Evolutionary conservation across 1,284 basidiomycete species (phyloP), one percentile per base, ranked within the genome.

Genomic region (Meripilus lineatus): DNA sequence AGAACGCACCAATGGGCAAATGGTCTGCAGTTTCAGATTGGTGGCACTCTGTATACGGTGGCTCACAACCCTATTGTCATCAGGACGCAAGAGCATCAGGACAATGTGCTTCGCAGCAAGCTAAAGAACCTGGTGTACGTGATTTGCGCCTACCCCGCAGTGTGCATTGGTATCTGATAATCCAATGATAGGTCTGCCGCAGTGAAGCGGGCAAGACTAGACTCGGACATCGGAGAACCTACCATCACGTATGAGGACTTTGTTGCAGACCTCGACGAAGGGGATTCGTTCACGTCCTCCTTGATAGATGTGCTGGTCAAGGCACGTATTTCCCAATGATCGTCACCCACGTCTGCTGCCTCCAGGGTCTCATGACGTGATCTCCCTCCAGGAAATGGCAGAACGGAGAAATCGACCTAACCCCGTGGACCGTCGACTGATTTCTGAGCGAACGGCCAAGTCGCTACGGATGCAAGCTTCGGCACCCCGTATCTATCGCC

Each of bases 281-380:
- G 83, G 17, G 85, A 88, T 58, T 77, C 81, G 1, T 87, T 88
- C 61, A 85, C 84, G 1, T 73, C 81, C 3, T 77, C 80, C 1
- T 56, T 87, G 33, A 63, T 86, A 44, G 84, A 87, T 48, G 72
- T 84, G 28, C 68, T 88, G 35, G 84, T 88, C 55, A 84, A 80
- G 67, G 84, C 85, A 54, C 58, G 77, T 50, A 4, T 20, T 32
- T 20, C 15, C 28, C 35, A 21, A 17, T 32, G 21, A 23, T 28
- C 13, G 32, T 22, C 48, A 3, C 45, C 22, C 22, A 23, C n/a
- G 13, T 30, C 14, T n/a, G n/a, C 28, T 30, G n/a, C 10, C 28
- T 30, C 8, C n/a, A 8, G 10, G n/a, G 8, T 30, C 28, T 30
- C 28, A 30, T 30, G 28, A 28, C 21, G 22, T 26, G n/a, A 32